Evolutionary conservation across 257 asterid genomes (phyloP), one percentile per base, ranked within the genome.

Genomic region (Nyctanthes arbortristis): DNA sequence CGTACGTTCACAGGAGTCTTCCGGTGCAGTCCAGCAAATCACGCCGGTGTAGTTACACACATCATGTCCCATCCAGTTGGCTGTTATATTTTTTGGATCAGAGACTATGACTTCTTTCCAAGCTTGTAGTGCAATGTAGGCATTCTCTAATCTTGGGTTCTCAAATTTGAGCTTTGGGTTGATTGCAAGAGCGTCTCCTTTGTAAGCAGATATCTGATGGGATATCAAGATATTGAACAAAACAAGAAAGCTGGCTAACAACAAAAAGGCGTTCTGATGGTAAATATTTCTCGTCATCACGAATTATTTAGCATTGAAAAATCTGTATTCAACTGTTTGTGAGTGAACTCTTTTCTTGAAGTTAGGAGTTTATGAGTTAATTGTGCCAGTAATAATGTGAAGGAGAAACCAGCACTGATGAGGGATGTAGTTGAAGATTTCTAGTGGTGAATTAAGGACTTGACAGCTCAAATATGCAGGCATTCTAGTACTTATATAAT

Each of bases 1-100:
- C 0, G 96, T 86, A 0, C 55, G 67, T 59, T 82, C 79, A n/a
- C 73, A 73, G 0, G 84, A 79, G 25, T 66, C 63, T 9, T 84
- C 93, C 2, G 84, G 88, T 1, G 91, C 79, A 0, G 82, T 74
- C 82, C 87, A 81, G 52, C 96, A 86, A 77, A 77, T 79, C 8
- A 89, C 82, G 1, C 96, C 96, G 0, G 85, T 79, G 72, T 89
- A 89, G 80, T 66, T 76, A 47, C 93, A 89, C 10, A 87, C 91
- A 29, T 82, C 72, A 20, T 77, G 49, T 20, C 96, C 96, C 2
- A 67, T 63, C 96, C 93, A 89, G 71, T 79, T 78, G 34, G 64
- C 68, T 1, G 91, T 88, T 7, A 76, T 57, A 68, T 79, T 78
- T 7, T 66, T 30, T 5, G 96, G 96, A 47, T 89, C 93, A 27